Conservation (phyloP, 164 flowering plant species). For the Vitis rupestris region DNA sequence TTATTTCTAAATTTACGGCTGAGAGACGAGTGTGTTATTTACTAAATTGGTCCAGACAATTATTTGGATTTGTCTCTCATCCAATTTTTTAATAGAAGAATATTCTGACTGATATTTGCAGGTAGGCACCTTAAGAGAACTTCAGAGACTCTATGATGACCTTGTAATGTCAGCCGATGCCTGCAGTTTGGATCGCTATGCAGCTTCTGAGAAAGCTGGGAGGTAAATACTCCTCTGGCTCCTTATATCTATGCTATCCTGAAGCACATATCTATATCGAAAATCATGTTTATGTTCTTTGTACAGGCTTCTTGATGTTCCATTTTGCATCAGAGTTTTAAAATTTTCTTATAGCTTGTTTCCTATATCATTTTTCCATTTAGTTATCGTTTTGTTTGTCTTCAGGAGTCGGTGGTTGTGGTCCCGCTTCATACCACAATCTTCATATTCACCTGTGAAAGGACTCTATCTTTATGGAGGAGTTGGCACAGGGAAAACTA, state of each 20-base stretch:
- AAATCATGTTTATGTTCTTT: too few relatives aligned
- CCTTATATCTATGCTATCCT: too few relatives aligned
- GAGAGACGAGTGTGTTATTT: background rate
- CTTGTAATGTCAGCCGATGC: conserved; percentile 75
- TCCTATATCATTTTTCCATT: background rate
- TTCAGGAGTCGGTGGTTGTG: conserved; percentile 93
- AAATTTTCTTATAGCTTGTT: background rate
- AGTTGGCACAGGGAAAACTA: conserved; percentile 98
- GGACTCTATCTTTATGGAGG: conserved; percentile 98
- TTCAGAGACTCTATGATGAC: conserved; percentile 91
- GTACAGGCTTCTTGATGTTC: background rate
- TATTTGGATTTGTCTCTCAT: background rate
- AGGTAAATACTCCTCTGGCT: conserved; percentile 38
- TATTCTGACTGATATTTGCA: conserved; percentile 34
- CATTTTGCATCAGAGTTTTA: background rate
- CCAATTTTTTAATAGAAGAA: conserved; percentile 1
- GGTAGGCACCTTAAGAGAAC: conserved; percentile 72
- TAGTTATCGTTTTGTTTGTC: background rate
- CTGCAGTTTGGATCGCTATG: conserved; percentile 74
- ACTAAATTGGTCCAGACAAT: background rate
- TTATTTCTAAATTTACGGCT: background rate
- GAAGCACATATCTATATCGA: too few relatives aligned
- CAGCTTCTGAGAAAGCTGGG: conserved; percentile 59
- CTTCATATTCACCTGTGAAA: conserved; percentile 75
- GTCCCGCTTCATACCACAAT: conserved; percentile 79